phyloP scores from a whole-genome alignment of 495 filamentous ascomycete species.

The Penicillium pancosmium region DNA sequence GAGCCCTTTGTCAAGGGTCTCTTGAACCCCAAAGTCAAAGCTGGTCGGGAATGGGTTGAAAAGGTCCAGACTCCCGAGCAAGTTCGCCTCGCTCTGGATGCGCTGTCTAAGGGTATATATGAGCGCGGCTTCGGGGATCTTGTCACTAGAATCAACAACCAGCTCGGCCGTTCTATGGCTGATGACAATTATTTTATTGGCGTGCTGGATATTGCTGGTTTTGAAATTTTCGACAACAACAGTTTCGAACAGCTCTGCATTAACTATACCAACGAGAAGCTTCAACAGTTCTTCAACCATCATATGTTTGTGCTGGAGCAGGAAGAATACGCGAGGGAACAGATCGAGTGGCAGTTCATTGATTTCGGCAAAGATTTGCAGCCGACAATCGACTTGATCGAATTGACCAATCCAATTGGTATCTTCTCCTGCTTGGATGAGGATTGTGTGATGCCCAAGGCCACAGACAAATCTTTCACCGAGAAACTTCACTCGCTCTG shows the following conservation, averaged over 20 bases:
- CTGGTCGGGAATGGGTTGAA: conserved; percentile 96
- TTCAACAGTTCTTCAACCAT: conserved; percentile 99
- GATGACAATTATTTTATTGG: conserved; percentile 96
- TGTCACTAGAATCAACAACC: conserved; percentile 86
- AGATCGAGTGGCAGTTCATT: conserved; percentile 99
- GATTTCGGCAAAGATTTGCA: conserved; percentile 98
- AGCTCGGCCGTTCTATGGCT: conserved; percentile 79
- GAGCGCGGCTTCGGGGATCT: conserved; percentile 94
- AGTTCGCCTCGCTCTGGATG: conserved; percentile 85
- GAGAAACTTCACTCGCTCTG: conserved; percentile 96
- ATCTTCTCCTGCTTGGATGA: conserved; percentile 99
- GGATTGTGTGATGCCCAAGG: conserved; percentile 99
- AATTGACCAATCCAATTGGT: conserved; percentile 93
- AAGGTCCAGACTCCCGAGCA: conserved; percentile 98
- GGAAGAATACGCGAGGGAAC: conserved; percentile 96
- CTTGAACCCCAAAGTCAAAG: conserved; percentile 90
- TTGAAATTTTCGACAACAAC: conserved; percentile 98
- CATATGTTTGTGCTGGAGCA: conserved; percentile 99
- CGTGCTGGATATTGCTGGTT: conserved; percentile 98
- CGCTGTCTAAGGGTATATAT: conserved; percentile 95
- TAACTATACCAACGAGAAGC: conserved; percentile 99
- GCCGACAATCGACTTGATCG: conserved; percentile 97
- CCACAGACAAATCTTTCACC: conserved; percentile 93
- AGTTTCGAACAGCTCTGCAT: conserved; percentile 99
- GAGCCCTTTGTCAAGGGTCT: conserved; percentile 87